Evolutionary conservation across 768 basidiomycete species (phyloP), one percentile per base, ranked within the genome.

Genomic region (Lentinula sp.): DNA sequence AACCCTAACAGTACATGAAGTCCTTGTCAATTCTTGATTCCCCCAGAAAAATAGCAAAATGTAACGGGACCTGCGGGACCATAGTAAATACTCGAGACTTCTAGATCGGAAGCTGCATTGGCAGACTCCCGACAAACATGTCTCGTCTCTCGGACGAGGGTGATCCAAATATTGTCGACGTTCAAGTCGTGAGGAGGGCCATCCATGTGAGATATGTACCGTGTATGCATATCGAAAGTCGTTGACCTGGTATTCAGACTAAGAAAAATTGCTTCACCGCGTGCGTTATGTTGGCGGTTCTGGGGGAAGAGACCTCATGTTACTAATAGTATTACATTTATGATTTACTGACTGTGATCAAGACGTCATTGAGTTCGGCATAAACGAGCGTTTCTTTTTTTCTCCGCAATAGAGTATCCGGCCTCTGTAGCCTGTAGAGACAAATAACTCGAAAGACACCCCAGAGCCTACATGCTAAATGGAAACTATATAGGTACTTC

Each of bases 121-220:
- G 39, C 50, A 18, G 60, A 43, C 37, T 61, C 39, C 10, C 43
- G 53, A 45, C 32, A 41, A 32, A 55, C 33, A 36, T 56, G 51
- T 35, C 43, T 56, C 33, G 53, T 39, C 42, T 57, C 53, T 39
- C 43, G 42, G 28, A 54, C 55, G 46, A 60, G 59, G 37, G 48
- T 52, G 0, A 39, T 23, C 59, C 59, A 60, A 12, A 60, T 52
- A 9, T 60, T 37, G 49, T 60, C 59, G 28, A 60, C 59, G 23
- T 60, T 41, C 20, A 60, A 41, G 28, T 50, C 50, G 23, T 42
- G 39, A 32, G 59, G 28, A 37, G 50, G 59, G 35, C 59, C 50
- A 41, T 60, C 59, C 20, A 36, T 15, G 18, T 60, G 59, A 15
- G 48, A 35, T 50, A 60, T 60, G 39, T 12, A 52, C 35, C 59